A percentile compares a stretch with the other conserved stretches of the same genome.
Evolutionary conservation across 805 yeast species (phyloP).

Genomic region (Teunomyces tritomae): DNA sequence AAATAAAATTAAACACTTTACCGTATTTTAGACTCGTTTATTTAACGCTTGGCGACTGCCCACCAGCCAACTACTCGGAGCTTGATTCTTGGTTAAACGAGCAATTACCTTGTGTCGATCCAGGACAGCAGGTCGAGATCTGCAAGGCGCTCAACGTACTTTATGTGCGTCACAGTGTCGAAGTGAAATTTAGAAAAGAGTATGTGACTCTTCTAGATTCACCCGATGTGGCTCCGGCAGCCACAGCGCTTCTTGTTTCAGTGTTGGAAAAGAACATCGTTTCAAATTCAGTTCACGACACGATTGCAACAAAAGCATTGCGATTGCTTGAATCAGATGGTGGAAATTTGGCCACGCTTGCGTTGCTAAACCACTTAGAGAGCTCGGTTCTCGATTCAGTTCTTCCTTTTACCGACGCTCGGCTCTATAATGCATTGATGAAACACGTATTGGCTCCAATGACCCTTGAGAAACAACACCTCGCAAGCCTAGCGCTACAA

Average conservation of each 20-base stretch:
- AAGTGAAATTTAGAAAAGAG: background rate
- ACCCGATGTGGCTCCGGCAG: too few species aligned
- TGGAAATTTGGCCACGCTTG: background rate
- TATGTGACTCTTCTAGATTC: background rate
- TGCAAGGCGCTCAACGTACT: background rate
- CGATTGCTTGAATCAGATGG: background rate
- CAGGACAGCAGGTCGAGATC: background rate
- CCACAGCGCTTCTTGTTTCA: background rate
- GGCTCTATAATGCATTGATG: background rate
- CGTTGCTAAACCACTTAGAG: background rate
- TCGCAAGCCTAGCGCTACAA: background rate
- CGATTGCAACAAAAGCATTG: background rate
- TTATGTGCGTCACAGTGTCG: background rate
- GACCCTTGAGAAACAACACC: background rate
- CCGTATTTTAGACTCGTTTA: constrained; percentile 21
- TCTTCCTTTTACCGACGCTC: background rate
- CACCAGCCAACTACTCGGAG: background rate
- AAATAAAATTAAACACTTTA: constrained; percentile 10
- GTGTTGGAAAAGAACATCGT: background rate
- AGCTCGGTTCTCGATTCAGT: background rate
- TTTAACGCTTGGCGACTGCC: background rate
- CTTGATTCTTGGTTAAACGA: background rate
- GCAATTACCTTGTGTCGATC: background rate
- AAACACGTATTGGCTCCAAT: background rate
- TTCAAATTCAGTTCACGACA: background rate